Evolutionary conservation across 345 rosid species (phyloP).

Genomic region (Durio zibethinus): DNA sequence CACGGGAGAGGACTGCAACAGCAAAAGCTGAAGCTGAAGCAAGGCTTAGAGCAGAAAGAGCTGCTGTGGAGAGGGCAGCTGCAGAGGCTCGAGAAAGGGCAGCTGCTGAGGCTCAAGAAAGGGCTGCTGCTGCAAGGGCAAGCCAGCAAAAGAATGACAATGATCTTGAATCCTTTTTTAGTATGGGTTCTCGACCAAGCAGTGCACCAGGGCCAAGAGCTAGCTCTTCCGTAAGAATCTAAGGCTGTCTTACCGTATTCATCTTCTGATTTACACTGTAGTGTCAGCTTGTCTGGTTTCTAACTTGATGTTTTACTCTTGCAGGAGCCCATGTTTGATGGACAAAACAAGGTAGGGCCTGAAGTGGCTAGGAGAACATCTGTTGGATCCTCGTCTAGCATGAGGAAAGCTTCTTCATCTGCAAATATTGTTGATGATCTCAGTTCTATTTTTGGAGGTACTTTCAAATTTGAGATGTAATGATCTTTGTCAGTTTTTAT

Average conservation of each 20-base stretch:
- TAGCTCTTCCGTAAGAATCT: slow-evolving; percentile 52
- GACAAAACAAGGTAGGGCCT: slow-evolving; percentile 68
- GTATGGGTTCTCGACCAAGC: slow-evolving; percentile 58
- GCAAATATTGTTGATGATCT: slow-evolving; percentile 78
- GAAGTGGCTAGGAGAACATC: slow-evolving; percentile 55
- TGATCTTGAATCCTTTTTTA: slow-evolving; percentile 89
- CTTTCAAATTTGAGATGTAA: slow-evolving; percentile 1
- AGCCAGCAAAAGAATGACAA: slow-evolving; percentile 60
- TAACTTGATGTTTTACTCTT: slow-evolving; percentile 16
- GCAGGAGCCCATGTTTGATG: slow-evolving; percentile 78
- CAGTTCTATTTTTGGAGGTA: slow-evolving; percentile 91
- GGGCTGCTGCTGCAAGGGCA: slow-evolving; percentile 61
- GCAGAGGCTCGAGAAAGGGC: slow-evolving; percentile 61
- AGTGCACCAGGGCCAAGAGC: slow-evolving; percentile 88
- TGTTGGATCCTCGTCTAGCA: slow-evolving; percentile 49
- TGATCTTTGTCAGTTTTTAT: background rate
- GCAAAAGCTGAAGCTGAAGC: slow-evolving; percentile 45
- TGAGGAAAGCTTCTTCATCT: slow-evolving; percentile 78
- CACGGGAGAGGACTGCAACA: slow-evolving; percentile 58
- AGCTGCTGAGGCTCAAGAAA: slow-evolving; percentile 56
- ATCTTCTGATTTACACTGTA: background rate
- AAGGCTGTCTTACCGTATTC: slow-evolving; percentile 14
- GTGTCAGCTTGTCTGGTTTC: slow-evolving; percentile 2
- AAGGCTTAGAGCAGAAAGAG: slow-evolving; percentile 64
- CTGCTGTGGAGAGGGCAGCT: slow-evolving; percentile 83